These are phyloP conservation scores for Cercospora sesami DNA, from an alignment of 2,329 filamentous ascomycete genomes.

Conservation along the genomic window DNA sequence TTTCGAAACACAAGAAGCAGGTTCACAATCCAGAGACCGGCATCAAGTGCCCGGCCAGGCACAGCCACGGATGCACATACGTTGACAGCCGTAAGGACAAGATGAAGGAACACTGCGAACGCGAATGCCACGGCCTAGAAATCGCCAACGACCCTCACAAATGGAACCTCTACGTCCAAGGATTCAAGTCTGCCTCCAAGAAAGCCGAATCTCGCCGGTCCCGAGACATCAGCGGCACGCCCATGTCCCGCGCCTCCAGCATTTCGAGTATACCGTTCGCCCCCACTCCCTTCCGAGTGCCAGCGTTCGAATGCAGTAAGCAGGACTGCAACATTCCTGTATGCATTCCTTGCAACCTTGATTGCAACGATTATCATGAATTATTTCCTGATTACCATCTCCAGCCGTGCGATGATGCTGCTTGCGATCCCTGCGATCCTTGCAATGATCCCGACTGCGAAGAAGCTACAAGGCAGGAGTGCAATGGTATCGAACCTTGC, in stretches of 20 bases:
- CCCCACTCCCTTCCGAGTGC: slow-evolving; percentile 15
- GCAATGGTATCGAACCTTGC: slow-evolving; percentile 14
- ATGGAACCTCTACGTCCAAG: slow-evolving; percentile 31
- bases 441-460: slow-evolving; percentile 30
- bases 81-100: slow-evolving; percentile 32
- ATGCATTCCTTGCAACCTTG: slow-evolving; percentile 31
- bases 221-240: slow-evolving; percentile 19
- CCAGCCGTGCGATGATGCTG: slow-evolving; percentile 24
- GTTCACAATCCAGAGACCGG: slow-evolving; percentile 31
- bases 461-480: slow-evolving; percentile 19
- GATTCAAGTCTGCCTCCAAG: slow-evolving; percentile 28
- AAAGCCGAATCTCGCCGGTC: slow-evolving; percentile 25
- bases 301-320: slow-evolving; percentile 29
- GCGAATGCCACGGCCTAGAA: slow-evolving; percentile 29
- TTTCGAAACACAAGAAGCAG: slow-evolving; percentile 38
- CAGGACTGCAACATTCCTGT: slow-evolving; percentile 30
- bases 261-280: slow-evolving; percentile 21
- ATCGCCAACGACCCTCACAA: slow-evolving; percentile 27
- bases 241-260: slow-evolving; percentile 24
- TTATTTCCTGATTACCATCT: slow-evolving; percentile 20
- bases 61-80: slow-evolving; percentile 29
- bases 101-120: slow-evolving; percentile 32
- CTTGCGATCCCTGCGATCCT: slow-evolving; percentile 27
- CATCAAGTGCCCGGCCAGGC: slow-evolving; percentile 29
- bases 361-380: slow-evolving; percentile 26